Base-by-base conservation (phyloP, 164 flowering plant genomes). In the Tetrastigma voinierianum region DNA sequence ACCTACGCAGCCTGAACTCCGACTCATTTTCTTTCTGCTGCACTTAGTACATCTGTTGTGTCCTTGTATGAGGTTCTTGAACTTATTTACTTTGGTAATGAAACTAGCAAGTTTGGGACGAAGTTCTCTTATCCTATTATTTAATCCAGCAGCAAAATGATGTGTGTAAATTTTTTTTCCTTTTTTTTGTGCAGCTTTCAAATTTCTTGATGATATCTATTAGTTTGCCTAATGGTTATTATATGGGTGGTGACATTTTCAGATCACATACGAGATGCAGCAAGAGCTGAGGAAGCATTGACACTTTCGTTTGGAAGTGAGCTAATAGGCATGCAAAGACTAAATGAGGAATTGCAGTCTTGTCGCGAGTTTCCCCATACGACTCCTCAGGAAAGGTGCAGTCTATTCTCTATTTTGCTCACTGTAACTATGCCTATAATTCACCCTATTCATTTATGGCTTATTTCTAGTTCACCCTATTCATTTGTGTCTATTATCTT, bases 281-380 rank as follows among this genome's bases (percentile, higher is more conserved):
- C 98, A 12, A 85, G 99, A 72, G 99, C 98, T n/a, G 99, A 96
- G 78, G 84, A 88, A 76, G 83, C 96, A n/a, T 65, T 91, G 20
- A 88, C 84, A n/a, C 90, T 96, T 70, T 83, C 97, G 3, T 96
- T 78, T 77, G 98, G 99, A 62, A 88, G 97, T 77, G 99, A 96
- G 83, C 75, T 93, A 52, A 84, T 96, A 73, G 99, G 99, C 47
- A 93, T 93, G 99, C 99, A 91, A 76, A 85, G 99, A 96, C 70
- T 96, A 98, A 96, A 96, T 81, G 99, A 96, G 73, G 99, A 96
- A 68, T 82, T 96, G 78, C 99, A 96, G 75, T 88, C 97, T 58
- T 96, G 99, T 74, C 84, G 97, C 51, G 98, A 96, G 66, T 93
- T 96, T 78, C 97, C 99, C 51, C 97, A 87, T 73, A 57, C 83